Percentiles rank a stretch among this genome's conserved stretches.
These are phyloP conservation scores for Selaginella tamariscina DNA, from an alignment of 75 land plant genomes.

Conservation along the genomic window DNA sequence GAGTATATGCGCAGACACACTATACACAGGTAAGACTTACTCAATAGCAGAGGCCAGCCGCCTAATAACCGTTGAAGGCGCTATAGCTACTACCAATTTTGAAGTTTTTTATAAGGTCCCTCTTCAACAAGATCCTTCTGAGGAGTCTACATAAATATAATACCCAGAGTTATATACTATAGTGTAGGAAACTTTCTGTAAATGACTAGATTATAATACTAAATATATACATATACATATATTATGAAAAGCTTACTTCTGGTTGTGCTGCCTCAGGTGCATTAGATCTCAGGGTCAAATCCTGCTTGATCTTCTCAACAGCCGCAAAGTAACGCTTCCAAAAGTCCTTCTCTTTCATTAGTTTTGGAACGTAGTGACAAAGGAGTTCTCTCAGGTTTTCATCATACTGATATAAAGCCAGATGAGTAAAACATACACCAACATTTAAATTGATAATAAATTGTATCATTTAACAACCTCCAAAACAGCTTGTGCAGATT, in stretches of 20 bases:
- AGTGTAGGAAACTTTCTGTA: not conserved
- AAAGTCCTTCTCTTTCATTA: constrained; percentile 34
- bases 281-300: constrained; percentile 1
- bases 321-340: constrained; percentile 32
- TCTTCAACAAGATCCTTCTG: not conserved
- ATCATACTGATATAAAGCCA: constrained; percentile 18
- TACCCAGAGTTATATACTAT: not conserved
- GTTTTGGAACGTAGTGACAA: constrained; percentile 26
- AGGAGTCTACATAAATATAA: not conserved
- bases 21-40: too few species aligned
- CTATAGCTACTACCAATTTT: not conserved
- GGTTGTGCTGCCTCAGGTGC: constrained; percentile 10
- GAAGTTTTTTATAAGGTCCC: not conserved
- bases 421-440: not conserved
- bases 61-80: not conserved
- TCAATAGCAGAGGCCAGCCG: not conserved
- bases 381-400: constrained; percentile 20
- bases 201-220: constrained; percentile 1
- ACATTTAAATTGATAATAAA: not conserved
- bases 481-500: constrained; percentile 15
- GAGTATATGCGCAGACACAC: too few species aligned
- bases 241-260: constrained; percentile 11
- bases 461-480: constrained; percentile 12
- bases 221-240: too few species aligned
- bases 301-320: constrained; percentile 20